Evolutionary conservation across 495 filamentous ascomycete genomes (phyloP), one percentile per base, ranked within the genome.

Genomic region (Lichina pygmaea): DNA sequence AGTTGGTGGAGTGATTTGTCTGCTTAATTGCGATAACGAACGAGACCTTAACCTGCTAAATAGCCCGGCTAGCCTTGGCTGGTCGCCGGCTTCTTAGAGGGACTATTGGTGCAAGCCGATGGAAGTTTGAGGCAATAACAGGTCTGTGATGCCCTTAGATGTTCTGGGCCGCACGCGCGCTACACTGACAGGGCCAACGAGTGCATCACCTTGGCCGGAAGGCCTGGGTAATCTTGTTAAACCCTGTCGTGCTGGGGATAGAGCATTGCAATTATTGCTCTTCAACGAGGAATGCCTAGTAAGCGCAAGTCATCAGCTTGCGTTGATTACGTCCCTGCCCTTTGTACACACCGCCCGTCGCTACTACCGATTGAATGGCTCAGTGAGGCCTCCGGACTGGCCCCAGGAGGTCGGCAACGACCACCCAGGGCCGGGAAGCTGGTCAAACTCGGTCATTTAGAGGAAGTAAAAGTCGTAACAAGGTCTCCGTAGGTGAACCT

Each of bases 221-320:
- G 71, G 70, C 62, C 62, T 68, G 67, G 67, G 71, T 77, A 75
- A 75, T 75, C 68, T 76, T 75, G 66, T 75, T 72, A 77, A 77
- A 75, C 68, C 70, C 67, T 73, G 68, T 75, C 68, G 72, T 77
- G 68, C 68, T 77, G 68, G 70, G 70, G 68, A 76, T 77, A 77
- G 69, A 75, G 68, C 70, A 76, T 76, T 77, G 69, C 70, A 76
- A 75, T 75, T 75, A 75, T 76, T 77, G 70, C 72, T 75, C 72
- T 77, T 77, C 70, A 76, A 75, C 67, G 68, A 77, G 70, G 69
- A 76, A 76, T 76, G 67, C 70, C 67, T 76, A 73, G 68, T 74
- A 75, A 72, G 70, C 68, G 66, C 65, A 67, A 73, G 67, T 75
- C 68, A 75, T 75, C 68, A 75, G 68, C 70, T 74, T 68, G 69